These are phyloP conservation scores for Onygenales sp. DNA, from an alignment of 2,329 filamentous ascomycete species.

Conservation along the genomic window DNA sequence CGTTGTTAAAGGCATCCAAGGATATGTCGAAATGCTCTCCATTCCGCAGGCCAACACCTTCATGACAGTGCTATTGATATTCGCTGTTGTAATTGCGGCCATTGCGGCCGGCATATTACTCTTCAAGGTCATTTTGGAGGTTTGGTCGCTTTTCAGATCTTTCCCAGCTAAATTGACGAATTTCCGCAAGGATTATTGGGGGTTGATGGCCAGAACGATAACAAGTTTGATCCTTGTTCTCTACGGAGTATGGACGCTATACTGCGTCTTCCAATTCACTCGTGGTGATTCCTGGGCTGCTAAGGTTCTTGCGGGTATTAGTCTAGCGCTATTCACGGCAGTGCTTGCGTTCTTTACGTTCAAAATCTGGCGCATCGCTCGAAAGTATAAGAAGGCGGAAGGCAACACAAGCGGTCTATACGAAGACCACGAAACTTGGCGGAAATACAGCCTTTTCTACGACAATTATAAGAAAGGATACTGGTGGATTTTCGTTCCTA, in stretches of 20 bases:
- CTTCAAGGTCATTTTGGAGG: conserved; percentile 82
- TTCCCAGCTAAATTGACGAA: conserved; percentile 71
- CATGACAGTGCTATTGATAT: conserved; percentile 86
- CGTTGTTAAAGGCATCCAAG: conserved; percentile 65
- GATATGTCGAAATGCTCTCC: conserved; percentile 70
- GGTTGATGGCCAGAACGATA: conserved; percentile 76
- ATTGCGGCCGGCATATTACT: conserved; percentile 82
- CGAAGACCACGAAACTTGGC: conserved; percentile 82
- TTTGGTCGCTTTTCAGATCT: conserved; percentile 79
- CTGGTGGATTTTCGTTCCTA: conserved; percentile 94
- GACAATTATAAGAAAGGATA: conserved; percentile 88
- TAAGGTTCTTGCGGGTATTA: conserved; percentile 72
- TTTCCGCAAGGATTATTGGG: conserved; percentile 96
- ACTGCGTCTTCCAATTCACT: conserved; percentile 93
- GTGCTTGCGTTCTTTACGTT: conserved; percentile 75
- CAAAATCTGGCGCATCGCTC: conserved; percentile 71
- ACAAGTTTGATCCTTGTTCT: conserved; percentile 83
- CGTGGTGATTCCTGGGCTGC: conserved; percentile 91
- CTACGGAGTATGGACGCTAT: conserved; percentile 91
- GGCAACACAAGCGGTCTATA: conserved; percentile 67
- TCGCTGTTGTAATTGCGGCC: conserved; percentile 73
- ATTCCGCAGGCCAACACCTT: conserved; percentile 88
- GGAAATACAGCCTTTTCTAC: conserved; percentile 96
- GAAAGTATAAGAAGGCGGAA: conserved; percentile 61
- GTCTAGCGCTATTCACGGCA: conserved; percentile 68